These are phyloP conservation scores for Citrullus colocynthis DNA, from an alignment of 306 rosid genomes.

Conservation along the genomic window DNA sequence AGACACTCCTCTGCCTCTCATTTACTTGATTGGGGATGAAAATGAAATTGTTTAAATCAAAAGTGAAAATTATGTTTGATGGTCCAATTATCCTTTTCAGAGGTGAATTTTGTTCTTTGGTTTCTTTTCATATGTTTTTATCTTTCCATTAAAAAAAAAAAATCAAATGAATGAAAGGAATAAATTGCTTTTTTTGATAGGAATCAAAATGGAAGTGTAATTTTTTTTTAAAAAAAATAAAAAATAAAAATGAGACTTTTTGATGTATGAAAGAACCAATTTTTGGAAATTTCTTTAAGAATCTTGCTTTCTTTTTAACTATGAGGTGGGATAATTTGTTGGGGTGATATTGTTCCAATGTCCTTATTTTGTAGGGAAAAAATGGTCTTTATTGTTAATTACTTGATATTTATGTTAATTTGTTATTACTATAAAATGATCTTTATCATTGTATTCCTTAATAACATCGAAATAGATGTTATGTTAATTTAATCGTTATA, in stretches of 20 bases:
- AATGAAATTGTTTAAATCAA: no score
- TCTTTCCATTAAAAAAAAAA: background rate
- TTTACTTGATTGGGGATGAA: background rate
- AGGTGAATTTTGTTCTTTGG: background rate
- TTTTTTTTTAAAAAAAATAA: no score
- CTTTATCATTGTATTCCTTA: no score
- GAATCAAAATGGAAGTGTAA: background rate
- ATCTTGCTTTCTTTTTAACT: background rate
- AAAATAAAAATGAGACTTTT: background rate
- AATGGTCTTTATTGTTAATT: background rate
- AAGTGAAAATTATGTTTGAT: no score
- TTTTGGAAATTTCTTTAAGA: background rate
- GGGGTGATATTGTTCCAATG: background rate
- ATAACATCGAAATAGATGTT: no score
- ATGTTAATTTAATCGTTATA: no score
- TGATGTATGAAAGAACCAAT: background rate
- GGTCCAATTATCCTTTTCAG: no score
- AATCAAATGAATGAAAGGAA: background rate
- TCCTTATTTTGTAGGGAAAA: background rate
- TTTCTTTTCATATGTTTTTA: background rate
- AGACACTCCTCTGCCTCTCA: background rate
- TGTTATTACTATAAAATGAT: no score
- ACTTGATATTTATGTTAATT: no score
- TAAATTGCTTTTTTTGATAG: background rate
- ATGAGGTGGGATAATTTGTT: background rate